phyloP scores from a whole-genome alignment of 805 yeast genomes.

The Candida endomychidarum region DNA sequence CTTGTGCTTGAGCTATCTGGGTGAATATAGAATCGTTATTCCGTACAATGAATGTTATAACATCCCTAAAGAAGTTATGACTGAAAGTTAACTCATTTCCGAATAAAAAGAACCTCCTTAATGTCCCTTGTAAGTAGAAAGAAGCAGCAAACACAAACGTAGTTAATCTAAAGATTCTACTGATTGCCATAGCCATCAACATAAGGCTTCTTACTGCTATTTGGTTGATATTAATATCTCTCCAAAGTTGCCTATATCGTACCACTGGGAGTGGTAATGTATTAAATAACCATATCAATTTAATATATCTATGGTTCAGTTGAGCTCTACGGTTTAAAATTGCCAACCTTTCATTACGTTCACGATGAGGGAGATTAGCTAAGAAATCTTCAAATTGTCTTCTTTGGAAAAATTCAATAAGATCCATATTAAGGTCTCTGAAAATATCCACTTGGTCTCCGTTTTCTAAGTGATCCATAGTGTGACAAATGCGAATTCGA shows the following conservation, averaged over 20 bases:
- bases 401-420: constrained; percentile 15
- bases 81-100: constrained; percentile 32
- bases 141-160: constrained; percentile 19
- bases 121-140: constrained; percentile 20
- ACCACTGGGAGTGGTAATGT: constrained; percentile 22
- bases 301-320: constrained; percentile 11
- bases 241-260: constrained; percentile 19
- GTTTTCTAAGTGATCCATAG: constrained; percentile 1
- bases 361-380: constrained; percentile 13
- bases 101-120: constrained; percentile 21
- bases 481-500: too few relatives aligned
- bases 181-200: constrained; percentile 7
- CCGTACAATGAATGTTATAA: constrained; percentile 25
- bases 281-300: constrained; percentile 18
- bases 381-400: constrained; percentile 14
- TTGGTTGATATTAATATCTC: constrained; percentile 11
- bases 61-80: constrained; percentile 26
- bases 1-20: not conserved
- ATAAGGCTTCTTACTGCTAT: constrained; percentile 4
- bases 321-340: constrained; percentile 11
- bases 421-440: constrained; percentile 21
- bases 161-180: constrained; percentile 16
- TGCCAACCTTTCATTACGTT: constrained; percentile 15
- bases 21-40: constrained; percentile 8
- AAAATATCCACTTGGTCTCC: constrained; percentile 19